phyloP scores from a whole-genome alignment of 176 grass and related monocot species.

The Stipa capillata region DNA sequence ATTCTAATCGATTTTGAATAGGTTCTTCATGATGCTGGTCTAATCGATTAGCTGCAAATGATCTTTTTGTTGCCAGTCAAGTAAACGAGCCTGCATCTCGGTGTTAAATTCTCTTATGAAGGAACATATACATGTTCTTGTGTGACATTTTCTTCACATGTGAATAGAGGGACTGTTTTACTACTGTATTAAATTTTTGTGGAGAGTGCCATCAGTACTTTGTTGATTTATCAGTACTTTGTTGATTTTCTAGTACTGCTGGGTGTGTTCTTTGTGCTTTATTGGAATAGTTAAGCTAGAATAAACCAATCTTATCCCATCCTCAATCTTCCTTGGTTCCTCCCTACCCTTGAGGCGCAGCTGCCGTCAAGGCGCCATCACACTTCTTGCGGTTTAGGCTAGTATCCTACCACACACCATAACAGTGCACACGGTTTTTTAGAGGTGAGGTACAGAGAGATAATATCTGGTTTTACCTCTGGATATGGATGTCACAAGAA shows the following conservation, averaged over 20 bases:
- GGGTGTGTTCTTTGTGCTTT: neutral
- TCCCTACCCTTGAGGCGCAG: too few species aligned
- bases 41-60: neutral
- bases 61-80: neutral
- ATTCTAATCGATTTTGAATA: neutral
- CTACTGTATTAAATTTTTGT: neutral
- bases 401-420: too few species aligned
- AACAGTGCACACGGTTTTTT: too few species aligned
- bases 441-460: too few species aligned
- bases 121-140: neutral
- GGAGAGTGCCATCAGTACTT: neutral
- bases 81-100: neutral
- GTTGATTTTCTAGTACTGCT: neutral
- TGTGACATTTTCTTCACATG: neutral
- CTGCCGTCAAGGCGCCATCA: too few species aligned
- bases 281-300: too few species aligned
- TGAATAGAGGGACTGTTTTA: neutral
- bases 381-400: too few species aligned
- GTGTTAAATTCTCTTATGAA: constrained; percentile 4
- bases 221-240: too few species aligned
- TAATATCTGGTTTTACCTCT: too few species aligned
- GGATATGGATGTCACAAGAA: neutral
- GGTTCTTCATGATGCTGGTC: neutral
- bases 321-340: too few species aligned
- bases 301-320: too few species aligned